A percentile compares a stretch with the other conserved stretches of the same genome.
These are phyloP conservation scores for Penicillium sp. DNA, from an alignment of 2,329 filamentous ascomycete species.

Conservation along the genomic window DNA sequence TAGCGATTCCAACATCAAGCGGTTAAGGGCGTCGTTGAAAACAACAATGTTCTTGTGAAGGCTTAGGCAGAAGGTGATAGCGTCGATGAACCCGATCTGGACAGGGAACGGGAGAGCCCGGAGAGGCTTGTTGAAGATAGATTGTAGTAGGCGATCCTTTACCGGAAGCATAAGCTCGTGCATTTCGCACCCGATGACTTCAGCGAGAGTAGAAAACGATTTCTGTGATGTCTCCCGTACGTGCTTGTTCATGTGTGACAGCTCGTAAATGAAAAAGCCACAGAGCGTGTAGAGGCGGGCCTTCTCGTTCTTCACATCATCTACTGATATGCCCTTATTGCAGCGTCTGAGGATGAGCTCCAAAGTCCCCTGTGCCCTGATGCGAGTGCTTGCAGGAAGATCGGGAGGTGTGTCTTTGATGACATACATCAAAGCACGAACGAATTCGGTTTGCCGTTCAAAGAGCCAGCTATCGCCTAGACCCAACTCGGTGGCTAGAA, in stretches of 20 bases:
- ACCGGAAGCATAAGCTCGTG: slow-evolving; percentile 86
- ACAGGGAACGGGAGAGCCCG: slow-evolving; percentile 88
- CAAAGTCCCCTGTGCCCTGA: slow-evolving; percentile 77
- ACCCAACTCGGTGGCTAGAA: slow-evolving; percentile 78
- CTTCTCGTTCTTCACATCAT: slow-evolving; percentile 66
- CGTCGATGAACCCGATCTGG: slow-evolving; percentile 97
- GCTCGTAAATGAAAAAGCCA: slow-evolving; percentile 77
- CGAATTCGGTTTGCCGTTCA: slow-evolving; percentile 79
- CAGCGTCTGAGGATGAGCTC: slow-evolving; percentile 74
- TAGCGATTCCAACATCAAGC: slow-evolving; percentile 87
- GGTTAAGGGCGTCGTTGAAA: slow-evolving; percentile 87
- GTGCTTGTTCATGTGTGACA: slow-evolving; percentile 93
- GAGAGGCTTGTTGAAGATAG: slow-evolving; percentile 93
- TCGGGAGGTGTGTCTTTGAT: slow-evolving; percentile 98
- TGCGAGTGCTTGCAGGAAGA: slow-evolving; percentile 81
- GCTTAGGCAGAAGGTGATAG: slow-evolving; percentile 89
- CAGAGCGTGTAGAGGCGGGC: slow-evolving; percentile 72
- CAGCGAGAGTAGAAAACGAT: slow-evolving; percentile 75
- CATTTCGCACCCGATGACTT: slow-evolving; percentile 71
- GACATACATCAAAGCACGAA: slow-evolving; percentile 89
- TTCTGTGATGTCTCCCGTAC: slow-evolving; percentile 83
- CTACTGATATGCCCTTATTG: slow-evolving; percentile 73
- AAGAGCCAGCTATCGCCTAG: slow-evolving; percentile 80
- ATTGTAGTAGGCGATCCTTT: slow-evolving; percentile 81
- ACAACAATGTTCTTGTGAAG: slow-evolving; percentile 83